A percentile compares a stretch with the other conserved stretches of the same genome.
These are phyloP conservation scores for Oryza meridionalis DNA, from an alignment of 176 grass and related monocot genomes.

Conservation along the genomic window DNA sequence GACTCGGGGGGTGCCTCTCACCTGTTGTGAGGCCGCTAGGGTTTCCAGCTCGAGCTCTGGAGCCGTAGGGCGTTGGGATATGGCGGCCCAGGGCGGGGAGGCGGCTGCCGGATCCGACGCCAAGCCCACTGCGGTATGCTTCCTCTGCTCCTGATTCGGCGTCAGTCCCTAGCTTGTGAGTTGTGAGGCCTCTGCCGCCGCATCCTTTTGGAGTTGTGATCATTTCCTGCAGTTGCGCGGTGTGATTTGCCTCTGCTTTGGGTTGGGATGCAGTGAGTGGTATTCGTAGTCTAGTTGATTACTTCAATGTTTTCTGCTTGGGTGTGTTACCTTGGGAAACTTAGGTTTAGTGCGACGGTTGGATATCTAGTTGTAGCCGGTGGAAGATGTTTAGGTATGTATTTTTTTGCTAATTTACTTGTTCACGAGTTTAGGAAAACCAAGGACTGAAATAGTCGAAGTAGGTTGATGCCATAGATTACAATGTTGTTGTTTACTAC, in stretches of 20 bases:
- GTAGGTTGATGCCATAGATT: slow-evolving; percentile 1
- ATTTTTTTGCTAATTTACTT: neutral
- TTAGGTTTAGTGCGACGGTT: neutral
- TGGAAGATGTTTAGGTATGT: neutral
- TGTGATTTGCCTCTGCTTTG: neutral
- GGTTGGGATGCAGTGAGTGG: neutral
- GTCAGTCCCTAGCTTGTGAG: slow-evolving; percentile 1
- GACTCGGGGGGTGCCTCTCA: neutral
- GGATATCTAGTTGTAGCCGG: neutral
- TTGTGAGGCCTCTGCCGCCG: neutral
- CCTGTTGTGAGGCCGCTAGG: neutral
- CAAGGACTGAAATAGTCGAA: neutral
- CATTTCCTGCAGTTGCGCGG: neutral
- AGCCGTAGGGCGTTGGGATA: slow-evolving; percentile 3
- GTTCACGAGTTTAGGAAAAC: neutral
- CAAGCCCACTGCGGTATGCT: slow-evolving; percentile 52
- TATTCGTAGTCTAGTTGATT: neutral
- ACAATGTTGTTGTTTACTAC: neutral
- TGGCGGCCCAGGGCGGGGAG: slow-evolving; percentile 64
- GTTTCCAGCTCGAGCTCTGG: slow-evolving; percentile 31
- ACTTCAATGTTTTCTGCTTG: neutral
- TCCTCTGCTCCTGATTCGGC: neutral
- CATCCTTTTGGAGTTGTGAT: neutral
- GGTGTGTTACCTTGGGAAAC: neutral
- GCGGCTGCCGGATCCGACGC: slow-evolving; percentile 36